phyloP scores from a whole-genome alignment of 2,329 filamentous ascomycete genomes.

The Cordyceps farinosa region DNA sequence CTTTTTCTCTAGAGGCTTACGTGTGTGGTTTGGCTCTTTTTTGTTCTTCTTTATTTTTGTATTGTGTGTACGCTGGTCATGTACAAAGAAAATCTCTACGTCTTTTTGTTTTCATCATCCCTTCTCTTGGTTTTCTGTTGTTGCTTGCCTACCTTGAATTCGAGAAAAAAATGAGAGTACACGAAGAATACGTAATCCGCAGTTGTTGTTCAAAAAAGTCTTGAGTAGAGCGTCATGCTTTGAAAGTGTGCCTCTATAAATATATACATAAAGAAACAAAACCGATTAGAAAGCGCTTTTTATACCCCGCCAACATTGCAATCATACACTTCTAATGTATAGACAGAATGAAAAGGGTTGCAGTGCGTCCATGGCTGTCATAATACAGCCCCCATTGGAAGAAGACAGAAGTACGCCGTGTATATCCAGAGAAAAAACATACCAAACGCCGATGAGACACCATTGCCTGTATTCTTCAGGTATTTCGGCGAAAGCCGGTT shows the following conservation, averaged over 20 bases:
- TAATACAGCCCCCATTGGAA: not conserved
- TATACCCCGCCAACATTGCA: not conserved
- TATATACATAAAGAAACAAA: too few relatives aligned
- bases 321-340: not conserved
- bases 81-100: constrained; percentile 18
- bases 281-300: too few relatives aligned
- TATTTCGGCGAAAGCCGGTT: constrained; percentile 14
- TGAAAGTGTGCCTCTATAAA: too few relatives aligned
- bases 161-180: not conserved
- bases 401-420: constrained; percentile 3
- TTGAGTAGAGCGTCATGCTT: too few relatives aligned
- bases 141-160: not conserved
- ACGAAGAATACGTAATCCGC: not conserved
- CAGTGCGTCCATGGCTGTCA: not conserved
- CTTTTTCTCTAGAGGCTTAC: not conserved
- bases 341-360: not conserved
- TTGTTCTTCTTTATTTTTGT: constrained; percentile 3
- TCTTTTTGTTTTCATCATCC: not conserved
- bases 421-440: constrained; percentile 5
- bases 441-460: constrained; percentile 1
- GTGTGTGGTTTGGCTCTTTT: not conserved
- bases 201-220: too few relatives aligned
- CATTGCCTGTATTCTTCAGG: constrained; percentile 1
- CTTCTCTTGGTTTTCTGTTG: not conserved
- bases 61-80: constrained; percentile 20